phyloP scores from a whole-genome alignment of 495 filamentous ascomycete genomes.

The Talaromyces stipitatus region DNA sequence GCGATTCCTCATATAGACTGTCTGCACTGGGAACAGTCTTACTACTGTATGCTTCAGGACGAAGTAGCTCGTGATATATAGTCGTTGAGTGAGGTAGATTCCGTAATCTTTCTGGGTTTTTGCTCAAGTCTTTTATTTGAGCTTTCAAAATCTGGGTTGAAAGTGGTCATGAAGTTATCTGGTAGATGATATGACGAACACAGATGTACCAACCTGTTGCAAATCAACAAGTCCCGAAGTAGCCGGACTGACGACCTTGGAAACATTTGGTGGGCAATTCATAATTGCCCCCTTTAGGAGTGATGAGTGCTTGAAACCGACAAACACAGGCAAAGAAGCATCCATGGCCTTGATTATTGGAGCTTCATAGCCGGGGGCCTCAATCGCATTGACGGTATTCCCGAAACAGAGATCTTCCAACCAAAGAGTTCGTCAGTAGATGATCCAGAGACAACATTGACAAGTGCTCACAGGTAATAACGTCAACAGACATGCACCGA shows the following conservation, averaged over 20 bases:
- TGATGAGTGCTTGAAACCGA: slow-evolving; percentile 24
- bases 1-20: slow-evolving; percentile 26
- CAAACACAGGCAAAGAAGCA: slow-evolving; percentile 8
- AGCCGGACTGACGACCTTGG: slow-evolving; percentile 16
- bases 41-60: slow-evolving; percentile 14
- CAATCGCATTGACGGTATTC: slow-evolving; percentile 19
- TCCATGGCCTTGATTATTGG: slow-evolving; percentile 25
- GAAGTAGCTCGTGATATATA: slow-evolving; percentile 30
- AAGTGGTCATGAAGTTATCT: not conserved
- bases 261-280: slow-evolving; percentile 20
- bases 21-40: slow-evolving; percentile 9
- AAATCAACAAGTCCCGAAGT: slow-evolving; percentile 21
- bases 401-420: slow-evolving; percentile 24
- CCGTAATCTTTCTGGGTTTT: slow-evolving; percentile 15
- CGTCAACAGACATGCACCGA: slow-evolving; percentile 30
- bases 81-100: slow-evolving; percentile 20
- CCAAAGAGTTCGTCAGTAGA: not conserved
- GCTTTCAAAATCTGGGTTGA: slow-evolving; percentile 10
- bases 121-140: slow-evolving; percentile 16
- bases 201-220: slow-evolving; percentile 8
- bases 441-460: not conserved
- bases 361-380: slow-evolving; percentile 19
- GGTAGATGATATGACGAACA: not conserved
- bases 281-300: slow-evolving; percentile 18
- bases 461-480: slow-evolving; percentile 16